Evolutionary conservation across 2,329 filamentous ascomycete species (phyloP).

Genomic region (Penicillium sp.): DNA sequence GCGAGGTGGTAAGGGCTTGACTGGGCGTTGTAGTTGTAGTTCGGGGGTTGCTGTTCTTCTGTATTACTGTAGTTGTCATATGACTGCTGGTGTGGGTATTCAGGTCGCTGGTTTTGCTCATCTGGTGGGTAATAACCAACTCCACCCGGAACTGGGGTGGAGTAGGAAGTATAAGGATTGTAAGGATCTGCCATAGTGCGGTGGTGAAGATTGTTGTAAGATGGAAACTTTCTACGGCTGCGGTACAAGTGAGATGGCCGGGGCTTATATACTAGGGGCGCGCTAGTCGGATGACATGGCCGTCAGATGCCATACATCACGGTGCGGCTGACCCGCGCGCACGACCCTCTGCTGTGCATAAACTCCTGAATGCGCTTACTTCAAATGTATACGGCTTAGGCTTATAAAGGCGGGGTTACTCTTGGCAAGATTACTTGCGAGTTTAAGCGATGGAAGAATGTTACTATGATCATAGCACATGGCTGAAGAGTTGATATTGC

Average conservation of each 20-base stretch:
- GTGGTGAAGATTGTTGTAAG: neutral
- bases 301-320: slow-evolving; percentile 12
- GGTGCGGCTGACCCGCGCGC: slow-evolving; percentile 29
- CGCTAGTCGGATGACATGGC: slow-evolving; percentile 23
- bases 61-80: slow-evolving; percentile 3
- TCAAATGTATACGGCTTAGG: neutral
- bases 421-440: neutral
- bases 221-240: neutral
- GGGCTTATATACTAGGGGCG: neutral
- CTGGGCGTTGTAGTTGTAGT: slow-evolving; percentile 30
- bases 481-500: slow-evolving; percentile 12
- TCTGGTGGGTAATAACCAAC: slow-evolving; percentile 27
- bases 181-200: slow-evolving; percentile 54
- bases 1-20: slow-evolving; percentile 26
- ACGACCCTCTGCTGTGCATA: slow-evolving; percentile 18
- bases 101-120: slow-evolving; percentile 19
- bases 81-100: slow-evolving; percentile 28
- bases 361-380: slow-evolving; percentile 11
- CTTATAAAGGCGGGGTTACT: slow-evolving; percentile 1
- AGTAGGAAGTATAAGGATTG: slow-evolving; percentile 39
- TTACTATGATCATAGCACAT: slow-evolving; percentile 1
- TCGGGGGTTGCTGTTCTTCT: slow-evolving; percentile 22
- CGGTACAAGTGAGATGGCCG: neutral
- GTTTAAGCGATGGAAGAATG: neutral
- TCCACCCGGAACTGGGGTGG: slow-evolving; percentile 25